Base-by-base conservation (phyloP, 306 rosid species). In the Parietaria judaica region DNA sequence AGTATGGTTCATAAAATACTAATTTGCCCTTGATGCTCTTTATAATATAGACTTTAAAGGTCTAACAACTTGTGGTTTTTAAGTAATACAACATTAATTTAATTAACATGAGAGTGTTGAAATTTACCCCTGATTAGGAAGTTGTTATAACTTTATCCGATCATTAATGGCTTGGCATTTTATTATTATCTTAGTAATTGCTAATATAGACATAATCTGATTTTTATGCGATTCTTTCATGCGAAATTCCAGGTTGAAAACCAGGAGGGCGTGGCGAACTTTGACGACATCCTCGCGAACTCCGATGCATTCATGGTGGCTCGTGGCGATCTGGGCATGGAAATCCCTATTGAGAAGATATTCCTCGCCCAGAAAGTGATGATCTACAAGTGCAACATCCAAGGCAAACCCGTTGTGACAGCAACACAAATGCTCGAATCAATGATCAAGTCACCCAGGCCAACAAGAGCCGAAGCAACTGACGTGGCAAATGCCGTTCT, bases 241-340 rank as follows among this genome's bases (percentile, higher is more conserved):
- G 43, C 14, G 60, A 58, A 47, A 48, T 74, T 68, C 69, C 75
- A 92, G 99, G 99, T 92, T 69, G 99, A 92, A 73, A 92, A 92
- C 66, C 99, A 88, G 78, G 96, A 92, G 71, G 99, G 98, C 14
- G 98, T 92, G 71, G 98, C 98, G 14, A 92, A 92, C 70, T 92
- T 92, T 70, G 98, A 92, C 60, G 98, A 92, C 56, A 92, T 92
- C 80, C 88, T 92, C 60, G 88, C 96, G 48, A 84, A 92, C 46
- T 68, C 98, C 11, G 98, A 92, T 84, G 98, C 98, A 66, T 88
- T 92, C 64, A 92, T 92, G 98, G 98, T 92, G 35, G 98, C 98
- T 44, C 77, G 98, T 16, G 98, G 98, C 65, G 98, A 92, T 80
- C 95, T 92, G 46, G 99, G 99, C 64, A 92, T 92, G 99, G 99